phyloP scores from a whole-genome alignment of 2,329 filamentous ascomycete genomes.

The Arachnomyces sp. region DNA sequence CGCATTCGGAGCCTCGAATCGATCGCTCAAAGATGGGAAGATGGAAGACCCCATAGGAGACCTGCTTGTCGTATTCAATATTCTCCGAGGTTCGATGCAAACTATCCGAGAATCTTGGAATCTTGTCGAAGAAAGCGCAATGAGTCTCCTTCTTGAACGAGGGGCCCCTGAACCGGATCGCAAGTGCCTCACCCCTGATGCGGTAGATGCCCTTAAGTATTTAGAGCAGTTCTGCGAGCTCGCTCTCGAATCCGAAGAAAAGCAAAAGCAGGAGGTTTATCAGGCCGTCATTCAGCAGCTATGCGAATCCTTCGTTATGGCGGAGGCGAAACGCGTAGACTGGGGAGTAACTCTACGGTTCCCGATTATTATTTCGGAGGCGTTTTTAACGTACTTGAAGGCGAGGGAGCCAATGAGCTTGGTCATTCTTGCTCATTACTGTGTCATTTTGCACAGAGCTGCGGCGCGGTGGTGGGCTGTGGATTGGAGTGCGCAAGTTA shows the following conservation, averaged over 20 bases:
- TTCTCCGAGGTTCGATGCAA: constrained; percentile 9
- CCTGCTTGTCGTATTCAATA: constrained; percentile 8
- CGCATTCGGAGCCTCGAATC: constrained; percentile 11
- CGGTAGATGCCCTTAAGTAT: constrained; percentile 7
- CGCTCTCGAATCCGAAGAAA: background rate
- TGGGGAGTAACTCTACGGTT: constrained; percentile 12
- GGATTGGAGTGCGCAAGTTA: constrained; percentile 12
- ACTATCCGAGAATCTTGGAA: constrained; percentile 7
- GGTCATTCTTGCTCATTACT: constrained; percentile 32
- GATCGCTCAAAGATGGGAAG: background rate
- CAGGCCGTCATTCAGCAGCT: constrained; percentile 8
- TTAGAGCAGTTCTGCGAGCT: constrained; percentile 8
- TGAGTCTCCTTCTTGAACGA: constrained; percentile 11
- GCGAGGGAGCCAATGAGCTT: constrained; percentile 25
- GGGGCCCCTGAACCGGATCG: constrained; percentile 11
- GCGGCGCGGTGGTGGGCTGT: constrained; percentile 14
- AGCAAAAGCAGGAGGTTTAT: background rate
- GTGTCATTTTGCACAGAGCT: constrained; percentile 21
- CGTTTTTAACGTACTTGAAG: constrained; percentile 21
- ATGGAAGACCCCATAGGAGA: constrained; percentile 9
- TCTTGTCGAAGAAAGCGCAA: constrained; percentile 5
- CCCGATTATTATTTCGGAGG: constrained; percentile 12
- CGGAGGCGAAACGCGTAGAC: constrained; percentile 10
- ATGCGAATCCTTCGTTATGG: constrained; percentile 13
- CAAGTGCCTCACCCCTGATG: constrained; percentile 8